Evolutionary conservation across 73 alveolate species (phyloP).

Genomic region (Effrenium voratum): DNA sequence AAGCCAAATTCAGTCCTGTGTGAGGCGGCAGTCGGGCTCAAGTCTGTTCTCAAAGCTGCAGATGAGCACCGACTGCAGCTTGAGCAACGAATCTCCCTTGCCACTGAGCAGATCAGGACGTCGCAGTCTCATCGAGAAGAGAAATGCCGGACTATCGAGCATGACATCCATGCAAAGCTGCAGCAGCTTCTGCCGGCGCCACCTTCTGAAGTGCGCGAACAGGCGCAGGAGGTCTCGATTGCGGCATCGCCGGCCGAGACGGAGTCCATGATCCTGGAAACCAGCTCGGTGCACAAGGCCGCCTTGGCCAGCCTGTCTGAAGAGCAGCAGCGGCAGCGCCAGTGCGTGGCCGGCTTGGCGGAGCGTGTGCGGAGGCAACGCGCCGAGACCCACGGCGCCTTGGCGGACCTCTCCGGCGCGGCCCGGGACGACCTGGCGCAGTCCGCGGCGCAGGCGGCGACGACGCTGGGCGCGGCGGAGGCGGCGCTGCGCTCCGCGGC

Average conservation of each 20-base stretch:
- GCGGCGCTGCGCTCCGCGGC: constrained; percentile 8
- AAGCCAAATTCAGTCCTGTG: too few species aligned
- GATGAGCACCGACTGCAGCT: constrained; percentile 25
- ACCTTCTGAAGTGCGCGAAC: not conserved
- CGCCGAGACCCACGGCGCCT: not conserved
- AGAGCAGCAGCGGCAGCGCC: not conserved
- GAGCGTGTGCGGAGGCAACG: constrained; percentile 17
- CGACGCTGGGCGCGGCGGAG: constrained; percentile 8
- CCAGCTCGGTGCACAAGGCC: not conserved
- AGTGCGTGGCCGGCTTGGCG: not conserved
- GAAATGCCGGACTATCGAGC: not conserved
- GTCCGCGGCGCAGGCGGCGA: not conserved
- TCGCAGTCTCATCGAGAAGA: not conserved
- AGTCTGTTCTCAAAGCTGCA: not conserved
- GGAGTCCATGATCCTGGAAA: constrained; percentile 1
- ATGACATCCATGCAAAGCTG: not conserved
- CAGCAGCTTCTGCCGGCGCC: not conserved
- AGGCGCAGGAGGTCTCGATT: not conserved
- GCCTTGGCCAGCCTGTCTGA: not conserved
- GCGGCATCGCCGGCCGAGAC: not conserved
- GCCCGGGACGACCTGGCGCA: constrained; percentile 2
- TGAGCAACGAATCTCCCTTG: constrained; percentile 27
- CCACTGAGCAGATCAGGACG: constrained; percentile 13
- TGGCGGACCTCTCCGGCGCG: not conserved
- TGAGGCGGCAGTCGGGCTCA: constrained; percentile 16